Percentiles rank a stretch among this genome's conserved stretches.
phyloP scores from a whole-genome alignment of 495 filamentous ascomycete genomes.

The Pyronema omphalodes region DNA sequence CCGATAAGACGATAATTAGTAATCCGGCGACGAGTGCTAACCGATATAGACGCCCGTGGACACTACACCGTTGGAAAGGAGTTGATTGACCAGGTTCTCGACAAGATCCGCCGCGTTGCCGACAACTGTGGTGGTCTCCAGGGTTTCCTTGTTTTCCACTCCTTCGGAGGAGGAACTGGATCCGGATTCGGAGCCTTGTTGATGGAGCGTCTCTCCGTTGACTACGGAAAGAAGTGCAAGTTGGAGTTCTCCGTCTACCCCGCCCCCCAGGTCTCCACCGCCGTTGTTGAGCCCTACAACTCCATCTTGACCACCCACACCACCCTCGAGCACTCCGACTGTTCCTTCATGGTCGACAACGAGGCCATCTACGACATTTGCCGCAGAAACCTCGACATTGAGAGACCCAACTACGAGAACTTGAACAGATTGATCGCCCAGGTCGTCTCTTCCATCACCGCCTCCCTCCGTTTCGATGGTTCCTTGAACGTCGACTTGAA shows the following conservation, averaged over 20 bases:
- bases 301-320: slow-evolving; percentile 80
- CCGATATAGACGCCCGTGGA: slow-evolving; percentile 52
- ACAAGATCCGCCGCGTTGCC: slow-evolving; percentile 66
- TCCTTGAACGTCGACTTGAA: slow-evolving; percentile 82
- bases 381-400: slow-evolving; percentile 72
- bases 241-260: slow-evolving; percentile 85
- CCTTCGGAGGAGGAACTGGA: slow-evolving; percentile 80
- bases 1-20: background rate
- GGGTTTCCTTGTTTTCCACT: slow-evolving; percentile 87
- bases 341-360: slow-evolving; percentile 84
- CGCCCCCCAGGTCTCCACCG: slow-evolving; percentile 65
- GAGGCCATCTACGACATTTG: slow-evolving; percentile 90
- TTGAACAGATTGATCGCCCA: slow-evolving; percentile 82
- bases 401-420: slow-evolving; percentile 71
- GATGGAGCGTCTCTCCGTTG: slow-evolving; percentile 68
- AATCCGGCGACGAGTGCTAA: slow-evolving; percentile 18
- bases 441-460: slow-evolving; percentile 81
- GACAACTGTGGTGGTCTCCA: slow-evolving; percentile 84
- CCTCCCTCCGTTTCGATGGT: slow-evolving; percentile 76
- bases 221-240: slow-evolving; percentile 91
- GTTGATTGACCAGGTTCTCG: slow-evolving; percentile 63
- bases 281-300: slow-evolving; percentile 88
- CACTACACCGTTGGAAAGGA: slow-evolving; percentile 92
- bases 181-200: slow-evolving; percentile 79
- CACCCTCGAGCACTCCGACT: slow-evolving; percentile 85